These are phyloP conservation scores for Alternaria brassicae DNA, from an alignment of 2,329 filamentous ascomycete genomes.

Conservation along the genomic window DNA sequence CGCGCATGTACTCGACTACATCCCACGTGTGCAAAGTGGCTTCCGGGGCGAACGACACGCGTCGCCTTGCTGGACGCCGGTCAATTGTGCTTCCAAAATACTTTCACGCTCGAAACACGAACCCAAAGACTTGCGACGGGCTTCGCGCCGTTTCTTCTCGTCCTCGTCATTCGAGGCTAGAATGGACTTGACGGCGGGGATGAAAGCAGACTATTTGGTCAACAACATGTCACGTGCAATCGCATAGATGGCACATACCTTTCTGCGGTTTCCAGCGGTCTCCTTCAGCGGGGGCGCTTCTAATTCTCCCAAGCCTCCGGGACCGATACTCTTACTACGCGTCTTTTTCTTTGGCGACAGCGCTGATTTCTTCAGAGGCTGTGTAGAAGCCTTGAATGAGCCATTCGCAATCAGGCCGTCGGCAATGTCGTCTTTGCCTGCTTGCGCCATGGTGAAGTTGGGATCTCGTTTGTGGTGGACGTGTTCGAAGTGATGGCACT, in stretches of 20 bases:
- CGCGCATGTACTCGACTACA: slow-evolving; percentile 86
- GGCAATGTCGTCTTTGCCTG: slow-evolving; percentile 74
- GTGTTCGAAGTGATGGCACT: slow-evolving; percentile 8
- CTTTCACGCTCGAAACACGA: slow-evolving; percentile 21
- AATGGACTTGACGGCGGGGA: slow-evolving; percentile 59
- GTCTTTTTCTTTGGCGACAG: slow-evolving; percentile 49
- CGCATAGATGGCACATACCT: slow-evolving; percentile 61
- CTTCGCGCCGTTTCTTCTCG: slow-evolving; percentile 75
- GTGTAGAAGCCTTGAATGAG: slow-evolving; percentile 34
- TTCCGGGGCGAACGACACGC: slow-evolving; percentile 96
- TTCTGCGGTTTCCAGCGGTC: slow-evolving; percentile 76
- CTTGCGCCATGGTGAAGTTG: slow-evolving; percentile 41
- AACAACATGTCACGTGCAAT: slow-evolving; percentile 16
- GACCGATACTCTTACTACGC: slow-evolving; percentile 94
- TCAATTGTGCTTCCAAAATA: slow-evolving; percentile 15
- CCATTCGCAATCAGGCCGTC: slow-evolving; percentile 46
- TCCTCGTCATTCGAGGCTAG: slow-evolving; percentile 67
- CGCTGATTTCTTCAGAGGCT: slow-evolving; percentile 33
- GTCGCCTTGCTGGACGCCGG: slow-evolving; percentile 69
- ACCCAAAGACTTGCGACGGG: slow-evolving; percentile 87
- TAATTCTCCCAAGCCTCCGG: slow-evolving; percentile 86
- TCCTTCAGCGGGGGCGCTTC: slow-evolving; percentile 79
- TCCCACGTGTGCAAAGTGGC: slow-evolving; percentile 98
- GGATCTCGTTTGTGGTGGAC: slow-evolving; percentile 8
- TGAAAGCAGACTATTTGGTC: slow-evolving; percentile 53